Percentiles rank a stretch among this genome's conserved stretches.
phyloP scores from a whole-genome alignment of 1,284 basidiomycete species.

The Hymenochaete sp. region DNA sequence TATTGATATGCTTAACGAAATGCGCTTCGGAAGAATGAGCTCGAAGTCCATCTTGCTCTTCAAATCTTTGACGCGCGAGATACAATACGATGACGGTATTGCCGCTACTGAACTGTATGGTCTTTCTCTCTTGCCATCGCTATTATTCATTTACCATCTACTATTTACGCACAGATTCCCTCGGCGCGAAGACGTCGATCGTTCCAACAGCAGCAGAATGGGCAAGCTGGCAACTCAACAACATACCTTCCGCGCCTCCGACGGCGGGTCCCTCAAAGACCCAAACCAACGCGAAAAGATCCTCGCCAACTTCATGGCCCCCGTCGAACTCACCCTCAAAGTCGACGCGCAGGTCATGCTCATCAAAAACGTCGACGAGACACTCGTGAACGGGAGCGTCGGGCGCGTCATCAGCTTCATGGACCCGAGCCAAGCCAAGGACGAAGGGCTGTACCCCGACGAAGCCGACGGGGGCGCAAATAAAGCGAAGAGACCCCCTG shows the following conservation, averaged over 20 bases:
- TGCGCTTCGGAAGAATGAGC: conserved; percentile 75
- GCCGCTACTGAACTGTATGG: conserved; percentile 66
- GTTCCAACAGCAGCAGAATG: conserved; percentile 42
- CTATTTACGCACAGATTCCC: conserved; percentile 37
- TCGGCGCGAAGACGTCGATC: conserved; percentile 56
- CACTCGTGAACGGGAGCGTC: conserved; percentile 69
- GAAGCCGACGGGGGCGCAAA: conserved; percentile 25
- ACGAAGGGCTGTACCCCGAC: conserved; percentile 26
- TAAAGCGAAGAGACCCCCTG: conserved; percentile 26
- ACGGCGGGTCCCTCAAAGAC: conserved; percentile 48
- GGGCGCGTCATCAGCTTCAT: conserved; percentile 55
- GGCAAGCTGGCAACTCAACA: conserved; percentile 29
- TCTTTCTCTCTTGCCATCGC: neutral
- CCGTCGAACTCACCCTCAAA: conserved; percentile 52
- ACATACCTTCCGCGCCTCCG: conserved; percentile 39
- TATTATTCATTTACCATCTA: neutral
- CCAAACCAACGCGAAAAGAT: conserved; percentile 50
- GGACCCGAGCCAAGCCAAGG: conserved; percentile 26
- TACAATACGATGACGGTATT: conserved; percentile 61
- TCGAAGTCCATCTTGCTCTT: conserved; percentile 52
- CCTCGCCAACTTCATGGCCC: conserved; percentile 70
- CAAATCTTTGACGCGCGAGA: conserved; percentile 47
- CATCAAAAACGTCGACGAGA: conserved; percentile 73
- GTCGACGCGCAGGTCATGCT: conserved; percentile 51
- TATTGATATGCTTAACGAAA: conserved; percentile 84